phyloP scores from a whole-genome alignment of 208 protist species.

The Angomonas deanei region DNA sequence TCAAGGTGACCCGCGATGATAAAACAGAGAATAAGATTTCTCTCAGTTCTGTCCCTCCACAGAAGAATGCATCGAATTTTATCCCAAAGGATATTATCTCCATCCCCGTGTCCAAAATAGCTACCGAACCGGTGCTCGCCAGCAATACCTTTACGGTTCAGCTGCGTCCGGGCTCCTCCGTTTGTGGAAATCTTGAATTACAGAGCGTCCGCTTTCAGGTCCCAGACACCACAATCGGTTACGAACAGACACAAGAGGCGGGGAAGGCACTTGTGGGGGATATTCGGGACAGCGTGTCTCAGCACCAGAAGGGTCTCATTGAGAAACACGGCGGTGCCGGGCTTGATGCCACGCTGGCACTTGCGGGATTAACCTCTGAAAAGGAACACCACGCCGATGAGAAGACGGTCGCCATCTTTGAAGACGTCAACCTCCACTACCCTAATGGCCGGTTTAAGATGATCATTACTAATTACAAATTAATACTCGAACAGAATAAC shows the following conservation, averaged over 20 bases:
- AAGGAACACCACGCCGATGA: constrained; percentile 47
- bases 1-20: constrained; percentile 29
- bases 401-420: constrained; percentile 60
- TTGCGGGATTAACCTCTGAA: constrained; percentile 45
- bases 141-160: constrained; percentile 76
- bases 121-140: constrained; percentile 59
- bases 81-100: constrained; percentile 51
- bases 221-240: constrained; percentile 75
- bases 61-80: constrained; percentile 35
- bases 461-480: constrained; percentile 70
- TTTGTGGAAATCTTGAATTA: constrained; percentile 38
- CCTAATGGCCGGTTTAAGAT: constrained; percentile 81
- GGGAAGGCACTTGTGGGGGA: constrained; percentile 60
- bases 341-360: constrained; percentile 35
- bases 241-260: constrained; percentile 81
- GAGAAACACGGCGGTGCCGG: constrained; percentile 28
- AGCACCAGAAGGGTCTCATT: constrained; percentile 51
- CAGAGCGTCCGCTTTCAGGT: constrained; percentile 78
- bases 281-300: constrained; percentile 46
- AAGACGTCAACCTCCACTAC: constrained; percentile 74
- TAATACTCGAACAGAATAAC: constrained; percentile 76
- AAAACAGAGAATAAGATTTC: constrained; percentile 23
- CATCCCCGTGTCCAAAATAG: constrained; percentile 64
- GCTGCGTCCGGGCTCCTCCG: constrained; percentile 38
- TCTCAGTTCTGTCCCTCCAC: constrained; percentile 53